Evolutionary conservation across 805 yeast species (phyloP), one percentile per base, ranked within the genome.

Genomic region (Maudiozyma saulgeensis): DNA sequence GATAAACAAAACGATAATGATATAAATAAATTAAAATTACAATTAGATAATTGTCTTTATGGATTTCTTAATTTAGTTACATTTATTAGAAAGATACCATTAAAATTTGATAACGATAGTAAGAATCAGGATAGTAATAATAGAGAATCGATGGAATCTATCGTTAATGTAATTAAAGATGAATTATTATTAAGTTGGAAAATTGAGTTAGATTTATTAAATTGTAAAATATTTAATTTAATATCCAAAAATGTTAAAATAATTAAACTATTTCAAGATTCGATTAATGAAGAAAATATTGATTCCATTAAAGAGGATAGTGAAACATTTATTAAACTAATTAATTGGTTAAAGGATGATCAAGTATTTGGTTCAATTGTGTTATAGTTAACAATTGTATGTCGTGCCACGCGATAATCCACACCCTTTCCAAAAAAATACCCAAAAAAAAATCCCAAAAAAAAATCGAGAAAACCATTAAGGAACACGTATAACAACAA

Each of bases 181-280:
- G 66, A 61, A 31, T 46, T 61, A 43, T 46, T 59, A 25, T 52
- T 53, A 18, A 51, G 52, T 35, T 60, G 64, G 66, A 52, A 56
- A n/a, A 44, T 43, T 6, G 61, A 61, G 44, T 49, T 60, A 15
- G 61, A 60, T 44, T 23, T 56, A 18, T 45, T 59, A 39, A 59
- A 61, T 43, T 57, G 54, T 43, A 49, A 50, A 38, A 48, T 57
- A 18, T 59, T 58, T 43, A 54, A 48, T 21, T 39, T 49, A 6
- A 43, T 58, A 15, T 50, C 59, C 2, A 44, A 34, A 19, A 46
- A 54, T 31, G 47, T 47, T 1, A 41, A 48, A 23, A 45, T 57
- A 9, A 47, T 57, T 12, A 40, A 44, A 19, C 41, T 43, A 32
- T 57, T 54, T 38, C 48, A 28, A 8, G 23, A 21, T 3, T 21